A percentile compares a stretch with the other conserved stretches of the same genome.
Conservation (phyloP, 176 grass and related monocot genomes). For the Raddia guianensis region DNA sequence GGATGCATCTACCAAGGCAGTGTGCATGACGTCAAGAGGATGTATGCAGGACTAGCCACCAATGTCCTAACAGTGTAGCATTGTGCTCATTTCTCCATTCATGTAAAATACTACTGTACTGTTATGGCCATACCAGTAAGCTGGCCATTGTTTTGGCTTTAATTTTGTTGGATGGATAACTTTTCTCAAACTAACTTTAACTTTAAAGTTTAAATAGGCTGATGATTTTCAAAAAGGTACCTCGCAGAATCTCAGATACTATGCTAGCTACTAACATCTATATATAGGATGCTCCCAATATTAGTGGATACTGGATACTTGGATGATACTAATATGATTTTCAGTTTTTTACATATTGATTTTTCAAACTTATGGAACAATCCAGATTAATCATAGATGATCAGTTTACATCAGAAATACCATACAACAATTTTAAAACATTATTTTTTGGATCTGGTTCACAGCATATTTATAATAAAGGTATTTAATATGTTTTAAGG, state of each 20-base stretch:
- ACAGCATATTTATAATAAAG: constrained; percentile 24
- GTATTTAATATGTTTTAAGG: constrained; percentile 1
- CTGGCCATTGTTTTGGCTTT: background rate
- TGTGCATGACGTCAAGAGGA: background rate
- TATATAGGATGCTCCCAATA: background rate
- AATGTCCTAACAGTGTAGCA: background rate
- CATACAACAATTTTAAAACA: constrained; percentile 17
- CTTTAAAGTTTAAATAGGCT: constrained; percentile 22
- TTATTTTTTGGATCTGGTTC: background rate
- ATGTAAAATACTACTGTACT: background rate
- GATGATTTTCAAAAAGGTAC: constrained; percentile 2
- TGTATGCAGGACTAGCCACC: background rate
- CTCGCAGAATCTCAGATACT: constrained; percentile 6
- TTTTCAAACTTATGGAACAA: background rate
- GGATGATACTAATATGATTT: background rate
- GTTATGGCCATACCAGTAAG: background rate
- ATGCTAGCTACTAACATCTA: background rate
- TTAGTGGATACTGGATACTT: constrained; percentile 1
- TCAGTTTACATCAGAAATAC: background rate
- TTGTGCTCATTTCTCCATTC: constrained; percentile 7
- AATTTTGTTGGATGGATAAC: background rate
- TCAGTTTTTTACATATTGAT: background rate
- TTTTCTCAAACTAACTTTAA: background rate
- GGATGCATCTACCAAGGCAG: constrained; percentile 9
- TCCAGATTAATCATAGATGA: background rate